Base-by-base conservation (phyloP, 1,284 basidiomycete species). In the Coniophora puteana region DNA sequence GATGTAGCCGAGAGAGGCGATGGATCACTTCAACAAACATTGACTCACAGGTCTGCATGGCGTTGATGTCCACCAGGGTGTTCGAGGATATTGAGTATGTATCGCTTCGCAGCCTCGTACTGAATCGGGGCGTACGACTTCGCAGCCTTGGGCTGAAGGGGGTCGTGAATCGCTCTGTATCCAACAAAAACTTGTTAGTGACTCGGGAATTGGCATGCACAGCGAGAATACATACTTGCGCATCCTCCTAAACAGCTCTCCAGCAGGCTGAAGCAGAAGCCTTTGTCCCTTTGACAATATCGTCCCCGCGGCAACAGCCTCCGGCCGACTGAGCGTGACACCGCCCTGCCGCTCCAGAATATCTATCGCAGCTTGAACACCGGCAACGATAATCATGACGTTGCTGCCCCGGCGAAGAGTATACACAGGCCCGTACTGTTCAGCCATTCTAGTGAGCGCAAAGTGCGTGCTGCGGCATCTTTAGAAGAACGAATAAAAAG, bases 321-420 rank as follows among this genome's bases (percentile, higher is more conserved):
- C 52, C 32, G 63, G 65, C 20, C 64, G 57, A 41, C 63, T 65
- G 6, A 57, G 62, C 5, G 63, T 46, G 21, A 54, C 32, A 8
- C 50, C 46, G 26, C 62, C 59, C 21, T 65, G 46, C 35, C 65
- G 67, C 25, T 67, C 63, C 47, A 67, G 59, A 28, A 67, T 58
- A 22, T 60, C 62, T 0, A 77, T 65, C 0, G 78, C 76, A 22
- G 74, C 74, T 54, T 78, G 17, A 11, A 14, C 31, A 3, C 59
- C 48, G 4, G 62, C 61, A 10, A 71, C 58, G 40, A 69, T 56
- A 12, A 67, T 28, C 40, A 61, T 55, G 13, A 47, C 26, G 20
- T 47, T 55, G 4, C 52, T 46, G 16, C 67, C 67, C 4, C 55
- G 34, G 16, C 55, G 51, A 14, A 68, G 46, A 1, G 62, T 61